Percentiles rank a stretch among this genome's conserved stretches.
Evolutionary conservation across 495 filamentous ascomycete genomes (phyloP).

Genomic region (Penicillium coprophilum): DNA sequence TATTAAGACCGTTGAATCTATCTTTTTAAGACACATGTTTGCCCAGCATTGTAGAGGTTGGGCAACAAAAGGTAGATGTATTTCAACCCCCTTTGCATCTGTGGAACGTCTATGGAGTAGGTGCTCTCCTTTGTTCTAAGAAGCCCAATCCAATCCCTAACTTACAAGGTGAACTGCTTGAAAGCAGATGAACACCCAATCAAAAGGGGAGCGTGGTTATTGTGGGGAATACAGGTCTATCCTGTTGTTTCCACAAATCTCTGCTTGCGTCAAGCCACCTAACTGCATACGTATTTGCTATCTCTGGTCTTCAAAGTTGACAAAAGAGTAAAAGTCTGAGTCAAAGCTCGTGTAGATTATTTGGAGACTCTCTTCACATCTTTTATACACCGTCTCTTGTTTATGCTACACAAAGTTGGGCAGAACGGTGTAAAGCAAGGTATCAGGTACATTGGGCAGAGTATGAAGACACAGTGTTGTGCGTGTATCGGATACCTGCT

Average conservation of each 20-base stretch:
- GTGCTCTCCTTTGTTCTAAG: neutral
- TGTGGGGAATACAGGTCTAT: conserved; percentile 7
- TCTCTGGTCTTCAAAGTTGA: neutral
- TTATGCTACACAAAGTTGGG: neutral
- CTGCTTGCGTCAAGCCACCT: conserved; percentile 14
- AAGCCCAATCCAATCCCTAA: conserved; percentile 2
- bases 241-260: conserved; percentile 5
- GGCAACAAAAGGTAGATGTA: conserved; percentile 4
- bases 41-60: conserved; percentile 6
- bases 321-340: neutral
- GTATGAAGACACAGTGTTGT: conserved; percentile 16
- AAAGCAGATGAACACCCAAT: conserved; percentile 15
- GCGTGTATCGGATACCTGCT: conserved; percentile 19
- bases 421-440: neutral
- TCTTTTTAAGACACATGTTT: conserved; percentile 1
- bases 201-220: conserved; percentile 8
- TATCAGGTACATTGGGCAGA: conserved; percentile 3
- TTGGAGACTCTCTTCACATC: neutral
- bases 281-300: conserved; percentile 3
- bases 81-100: neutral
- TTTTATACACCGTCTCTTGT: neutral
- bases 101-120: neutral
- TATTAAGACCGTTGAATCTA: conserved; percentile 3
- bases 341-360: neutral
- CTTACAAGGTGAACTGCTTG: neutral